phyloP scores from a whole-genome alignment of 768 basidiomycete genomes.

The Podaxis rugospora region DNA sequence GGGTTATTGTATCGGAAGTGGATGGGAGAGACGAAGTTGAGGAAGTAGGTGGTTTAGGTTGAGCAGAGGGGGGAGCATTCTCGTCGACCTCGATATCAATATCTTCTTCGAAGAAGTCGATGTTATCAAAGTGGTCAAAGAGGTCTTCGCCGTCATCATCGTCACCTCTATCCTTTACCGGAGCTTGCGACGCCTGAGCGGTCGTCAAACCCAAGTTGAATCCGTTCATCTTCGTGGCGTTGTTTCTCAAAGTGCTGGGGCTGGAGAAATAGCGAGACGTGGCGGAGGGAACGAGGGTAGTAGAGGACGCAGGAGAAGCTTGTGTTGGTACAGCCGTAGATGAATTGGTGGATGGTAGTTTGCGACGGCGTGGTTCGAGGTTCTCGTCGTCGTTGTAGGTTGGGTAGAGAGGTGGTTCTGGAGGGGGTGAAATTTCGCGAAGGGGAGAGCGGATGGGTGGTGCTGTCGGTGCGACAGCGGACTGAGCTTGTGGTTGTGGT shows the following conservation, averaged over 20 bases:
- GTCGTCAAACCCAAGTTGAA: conserved; percentile 6
- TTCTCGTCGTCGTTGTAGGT: conserved; percentile 33
- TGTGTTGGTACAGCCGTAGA: conserved; percentile 2
- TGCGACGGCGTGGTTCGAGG: conserved; percentile 33
- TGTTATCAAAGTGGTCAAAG: conserved; percentile 8
- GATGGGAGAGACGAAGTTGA: neutral
- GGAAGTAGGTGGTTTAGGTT: neutral
- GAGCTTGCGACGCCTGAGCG: conserved; percentile 5
- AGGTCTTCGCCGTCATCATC: conserved; percentile 5
- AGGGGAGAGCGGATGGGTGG: conserved; percentile 30
- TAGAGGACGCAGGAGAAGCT: conserved; percentile 9
- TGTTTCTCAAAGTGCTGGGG: conserved; percentile 11
- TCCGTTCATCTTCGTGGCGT: neutral
- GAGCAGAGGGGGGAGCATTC: conserved; percentile 2
- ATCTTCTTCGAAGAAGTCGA: neutral
- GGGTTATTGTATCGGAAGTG: neutral
- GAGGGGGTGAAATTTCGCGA: conserved; percentile 33
- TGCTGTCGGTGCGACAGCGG: conserved; percentile 1
- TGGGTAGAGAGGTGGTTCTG: conserved; percentile 18
- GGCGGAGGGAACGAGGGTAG: conserved; percentile 12
- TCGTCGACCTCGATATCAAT: neutral
- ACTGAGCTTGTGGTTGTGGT: conserved; percentile 11
- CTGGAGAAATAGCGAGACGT: conserved; percentile 10
- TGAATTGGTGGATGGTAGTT: conserved; percentile 22
- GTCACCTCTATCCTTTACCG: neutral